Evolutionary conservation across 495 filamentous ascomycete genomes (phyloP), one percentile per base, ranked within the genome.

Genomic region (Penicillium riverlandense): DNA sequence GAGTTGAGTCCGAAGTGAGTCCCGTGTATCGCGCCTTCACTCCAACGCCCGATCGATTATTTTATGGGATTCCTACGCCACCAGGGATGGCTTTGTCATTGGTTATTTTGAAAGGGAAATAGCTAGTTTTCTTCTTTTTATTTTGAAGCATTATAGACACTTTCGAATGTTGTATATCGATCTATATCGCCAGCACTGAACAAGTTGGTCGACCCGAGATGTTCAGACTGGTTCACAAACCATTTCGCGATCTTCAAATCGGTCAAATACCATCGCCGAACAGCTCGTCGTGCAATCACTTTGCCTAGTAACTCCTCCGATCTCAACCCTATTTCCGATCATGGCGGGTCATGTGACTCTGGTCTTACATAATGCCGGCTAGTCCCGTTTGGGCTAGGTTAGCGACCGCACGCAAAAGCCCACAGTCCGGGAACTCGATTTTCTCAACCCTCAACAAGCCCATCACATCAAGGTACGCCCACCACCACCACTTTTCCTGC

Each of bases 401-500:
- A 71, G 67, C 67, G 67, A 69, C 57, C 55, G 53, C 66, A 56
- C 66, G 65, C 69, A 69, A 70, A 70, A 70, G 63, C 67, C 66
- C 69, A 72, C 69, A 54, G 59, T 44, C 22, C 22, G 22, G 22
- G 22, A 22, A 22, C 61, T 56, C 50, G 58, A 65, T 57, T 62
- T 59, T 55, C 57, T 63, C 22, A 22, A 22, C 22, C 66, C 65
- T 65, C 67, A 67, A 69, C 69, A 71, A 73, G 67, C 62, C 66
- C 59, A 70, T 68, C 58, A 62, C 65, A 66, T 66, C 61, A 60
- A 71, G 69, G 69, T 73, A 69, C 67, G 69, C 61, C 55, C 49
- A 65, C 56, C 62, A 51, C 62, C 59, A 57, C 56, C 56, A 40
- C 50, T 57, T 52, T 54, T 56, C 55, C 57, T 54, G 56, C 53